Base-by-base conservation (phyloP, 495 filamentous ascomycete species). In the Penicillium maclennaniae region DNA sequence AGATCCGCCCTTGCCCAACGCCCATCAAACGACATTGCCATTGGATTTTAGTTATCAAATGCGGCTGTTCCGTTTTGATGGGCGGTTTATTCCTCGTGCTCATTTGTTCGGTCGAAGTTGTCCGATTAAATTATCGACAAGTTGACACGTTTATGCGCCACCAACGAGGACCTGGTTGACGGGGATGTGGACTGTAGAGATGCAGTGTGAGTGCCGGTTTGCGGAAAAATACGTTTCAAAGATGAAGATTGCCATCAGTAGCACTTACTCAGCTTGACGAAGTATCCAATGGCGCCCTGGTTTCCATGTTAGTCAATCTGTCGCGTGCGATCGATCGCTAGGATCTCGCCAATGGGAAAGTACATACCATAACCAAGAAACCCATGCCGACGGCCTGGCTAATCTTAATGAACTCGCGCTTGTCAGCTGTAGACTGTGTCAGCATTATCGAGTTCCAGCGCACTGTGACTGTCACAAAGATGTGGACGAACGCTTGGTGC, bases 361-460 rank as follows among this genome's bases (percentile, higher is more conserved):
- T 44, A 48, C 76, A 73, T 59, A 86, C 88, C 88, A 95, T 93
- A 39, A 92, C 83, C 26, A 95, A 64, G 74, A 95, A 95, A 43
- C 90, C 90, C 59, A 95, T 86, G 59, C 92, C 93, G 54, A 98
- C 93, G 54, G 93, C 92, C 72, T 96, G 91, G 63, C 83, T 90
- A 72, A 98, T 93, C 78, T 93, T 91, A 64, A 95, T 81, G 76
- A 96, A 97, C 67, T 95, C 91, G 50, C 83, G 79, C 71, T 84
- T 82, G 72, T 95, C 89, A 61, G 90, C 79, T 87, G 52, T 53
- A 56, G 25, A 28, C 4, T 54, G 9, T 39, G 62, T 65, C 45
- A 68, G 65, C 40, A 40, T 49, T 34, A 20, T 46, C 23, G 23
- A 23, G 23, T 23, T 23, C 7, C 31, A 39, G 6, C 36, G 9